Evolutionary conservation across 176 grass and related monocot species (phyloP), one percentile per base, ranked within the genome.

Genomic region (Thalia dealbata): DNA sequence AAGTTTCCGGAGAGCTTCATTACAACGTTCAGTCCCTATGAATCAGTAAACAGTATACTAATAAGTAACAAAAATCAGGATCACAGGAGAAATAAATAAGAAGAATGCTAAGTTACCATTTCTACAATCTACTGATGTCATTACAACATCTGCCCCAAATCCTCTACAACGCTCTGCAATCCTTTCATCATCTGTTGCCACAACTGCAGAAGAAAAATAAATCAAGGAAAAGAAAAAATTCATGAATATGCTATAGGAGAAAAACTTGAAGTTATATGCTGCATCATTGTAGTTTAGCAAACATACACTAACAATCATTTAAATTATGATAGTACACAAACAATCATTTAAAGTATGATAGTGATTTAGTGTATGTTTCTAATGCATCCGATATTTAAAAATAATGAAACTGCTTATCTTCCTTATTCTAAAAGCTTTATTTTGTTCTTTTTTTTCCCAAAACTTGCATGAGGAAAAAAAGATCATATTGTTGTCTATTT

Each of bases 111-210:
- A 62, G 13, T 28, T 77, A 99, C 95, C 95, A 84, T 99, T 99
- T 80, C 73, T 82, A 81, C 95, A 99, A 43, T 85, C 92, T 74
- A 86, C 85, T 77, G 95, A 81, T 86, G 87, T 99, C 95, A 99
- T 91, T 83, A 93, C 82, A 64, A 99, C 95, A 88, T 99, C 87
- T 69, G 90, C 90, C 78, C 95, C 95, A 65, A 99, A 99, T 81
- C 83, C 90, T 91, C 85, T 90, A 84, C 95, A 99, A 23, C 95
- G 93, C 76, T 86, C 87, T 28, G 95, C 95, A 77, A 99, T 99
- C 75, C 67, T 91, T 35, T 85, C 90, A 79, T 99, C 90, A 73
- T 99, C 90, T 11, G 95, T 99, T 65, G 90, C 95, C 73, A 99
- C 95, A 70, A 91, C 95, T 99, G 65, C 70, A 72, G 25, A 72